Evolutionary conservation across 257 asterid genomes (phyloP).

Genomic region (Orobanche coerulescens): DNA sequence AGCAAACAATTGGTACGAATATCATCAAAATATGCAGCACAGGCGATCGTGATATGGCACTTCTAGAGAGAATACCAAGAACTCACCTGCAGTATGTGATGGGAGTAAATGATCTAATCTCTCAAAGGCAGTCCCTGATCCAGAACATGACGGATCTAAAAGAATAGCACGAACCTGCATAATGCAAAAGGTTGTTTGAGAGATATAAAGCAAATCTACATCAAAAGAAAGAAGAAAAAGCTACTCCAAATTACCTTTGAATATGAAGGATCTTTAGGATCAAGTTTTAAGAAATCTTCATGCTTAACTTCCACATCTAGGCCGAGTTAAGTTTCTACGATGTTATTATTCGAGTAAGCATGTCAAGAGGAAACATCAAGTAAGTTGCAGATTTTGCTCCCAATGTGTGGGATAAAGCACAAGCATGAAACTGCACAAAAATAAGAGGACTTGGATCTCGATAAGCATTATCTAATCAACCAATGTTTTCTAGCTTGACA

Average conservation of each 20-base stretch:
- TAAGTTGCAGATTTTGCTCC: background rate
- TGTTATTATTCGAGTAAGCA: background rate
- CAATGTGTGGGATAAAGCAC: background rate
- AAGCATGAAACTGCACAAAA: background rate
- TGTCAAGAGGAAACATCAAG: background rate
- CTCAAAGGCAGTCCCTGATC: slow-evolving; percentile 82
- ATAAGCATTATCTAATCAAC: background rate
- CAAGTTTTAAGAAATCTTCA: slow-evolving; percentile 64
- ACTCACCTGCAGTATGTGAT: slow-evolving; percentile 60
- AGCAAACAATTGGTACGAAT: background rate
- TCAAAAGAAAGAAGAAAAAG: slow-evolving; percentile 6
- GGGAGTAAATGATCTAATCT: slow-evolving; percentile 93
- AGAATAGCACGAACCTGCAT: slow-evolving; percentile 77
- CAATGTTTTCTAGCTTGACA: background rate
- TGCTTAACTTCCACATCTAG: slow-evolving; percentile 68
- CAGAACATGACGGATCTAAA: slow-evolving; percentile 94
- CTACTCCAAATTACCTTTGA: slow-evolving; percentile 55
- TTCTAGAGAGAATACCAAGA: too few species aligned
- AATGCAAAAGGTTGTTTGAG: background rate
- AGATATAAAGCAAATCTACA: background rate
- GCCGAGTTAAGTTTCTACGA: slow-evolving; percentile 45
- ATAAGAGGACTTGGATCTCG: background rate
- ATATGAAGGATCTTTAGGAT: slow-evolving; percentile 55
- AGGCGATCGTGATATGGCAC: too few species aligned
- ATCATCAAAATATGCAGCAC: too few species aligned